phyloP scores from a whole-genome alignment of 1,284 basidiomycete genomes.

The Cystobasidiaceae sp. region DNA sequence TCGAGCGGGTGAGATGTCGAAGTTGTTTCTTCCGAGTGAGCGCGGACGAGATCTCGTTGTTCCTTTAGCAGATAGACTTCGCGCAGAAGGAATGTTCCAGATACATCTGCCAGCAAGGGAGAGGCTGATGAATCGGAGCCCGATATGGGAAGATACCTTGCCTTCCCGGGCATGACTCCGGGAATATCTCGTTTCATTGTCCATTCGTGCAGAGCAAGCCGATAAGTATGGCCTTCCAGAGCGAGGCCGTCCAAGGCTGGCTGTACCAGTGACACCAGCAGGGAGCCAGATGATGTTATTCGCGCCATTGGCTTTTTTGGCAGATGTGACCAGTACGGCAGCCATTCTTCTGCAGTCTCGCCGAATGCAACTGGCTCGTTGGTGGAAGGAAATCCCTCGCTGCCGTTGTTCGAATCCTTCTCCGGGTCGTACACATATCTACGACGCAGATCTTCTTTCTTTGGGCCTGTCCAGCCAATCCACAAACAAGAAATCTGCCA shows the following conservation, averaged over 20 bases:
- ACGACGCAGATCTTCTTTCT: conserved; percentile 34
- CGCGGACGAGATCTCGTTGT: background rate
- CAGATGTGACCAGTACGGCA: conserved; percentile 27
- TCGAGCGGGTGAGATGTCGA: background rate
- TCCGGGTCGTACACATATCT: conserved; percentile 37
- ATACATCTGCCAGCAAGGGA: background rate
- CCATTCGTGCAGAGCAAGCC: background rate
- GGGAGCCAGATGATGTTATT: background rate
- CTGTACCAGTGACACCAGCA: background rate
- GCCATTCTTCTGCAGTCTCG: conserved; percentile 3
- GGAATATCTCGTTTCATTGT: background rate
- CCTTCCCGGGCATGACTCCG: too few relatives aligned
- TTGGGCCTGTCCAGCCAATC: conserved; percentile 36
- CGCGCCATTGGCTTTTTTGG: conserved; percentile 31
- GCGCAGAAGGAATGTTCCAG: conserved; percentile 11
- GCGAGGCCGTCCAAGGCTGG: conserved; percentile 5
- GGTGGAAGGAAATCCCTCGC: conserved; percentile 25
- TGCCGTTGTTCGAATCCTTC: conserved; percentile 31
- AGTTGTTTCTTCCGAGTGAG: conserved; percentile 22
- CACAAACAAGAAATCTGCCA: conserved; percentile 37
- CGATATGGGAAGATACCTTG: too few relatives aligned
- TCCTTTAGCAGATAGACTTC: background rate
- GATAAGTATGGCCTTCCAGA: background rate
- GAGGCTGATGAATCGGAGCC: too few relatives aligned
- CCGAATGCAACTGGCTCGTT: background rate